Conservation (phyloP, 169 alveolate genomes). For the Eimeria acervulina region DNA sequence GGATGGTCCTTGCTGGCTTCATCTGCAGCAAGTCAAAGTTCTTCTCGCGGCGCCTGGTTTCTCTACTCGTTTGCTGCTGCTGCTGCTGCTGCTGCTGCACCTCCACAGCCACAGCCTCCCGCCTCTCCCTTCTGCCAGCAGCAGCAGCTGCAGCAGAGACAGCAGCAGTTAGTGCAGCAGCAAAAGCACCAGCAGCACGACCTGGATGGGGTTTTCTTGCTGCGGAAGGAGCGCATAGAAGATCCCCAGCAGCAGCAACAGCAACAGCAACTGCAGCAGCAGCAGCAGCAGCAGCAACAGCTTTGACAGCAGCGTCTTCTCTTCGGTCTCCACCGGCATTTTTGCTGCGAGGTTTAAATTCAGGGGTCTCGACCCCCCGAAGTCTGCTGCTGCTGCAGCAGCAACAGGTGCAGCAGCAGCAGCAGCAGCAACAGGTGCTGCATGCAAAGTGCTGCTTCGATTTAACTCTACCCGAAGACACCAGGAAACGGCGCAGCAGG, state of each 20-base stretch:
- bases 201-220: conserved; percentile 10
- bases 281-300: conserved; percentile 44
- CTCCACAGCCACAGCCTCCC: not conserved
- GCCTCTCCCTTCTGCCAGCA: not conserved
- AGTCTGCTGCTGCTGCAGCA: not conserved
- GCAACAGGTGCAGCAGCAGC: conserved; percentile 10
- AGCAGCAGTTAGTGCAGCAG: conserved; percentile 1
- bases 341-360: not conserved
- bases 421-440: conserved; percentile 20
- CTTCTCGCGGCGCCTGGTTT: not conserved
- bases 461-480: conserved; percentile 50
- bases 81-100: conserved; percentile 74
- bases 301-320: not conserved
- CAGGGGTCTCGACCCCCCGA: not conserved
- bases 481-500: conserved; percentile 14
- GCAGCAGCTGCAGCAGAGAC: conserved; percentile 51
- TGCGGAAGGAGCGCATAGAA: not conserved
- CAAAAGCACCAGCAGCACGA: not conserved
- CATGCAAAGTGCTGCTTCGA: conserved; percentile 62
- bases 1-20: conserved; percentile 28
- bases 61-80: conserved; percentile 42
- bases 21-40: not conserved
- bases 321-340: not conserved
- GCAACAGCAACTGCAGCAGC: conserved; percentile 48
- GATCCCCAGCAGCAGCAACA: not conserved